A percentile compares a stretch with the other conserved stretches of the same genome.
These are phyloP conservation scores for Apiospora arundinis DNA, from an alignment of 2,329 filamentous ascomycete species.

Conservation along the genomic window DNA sequence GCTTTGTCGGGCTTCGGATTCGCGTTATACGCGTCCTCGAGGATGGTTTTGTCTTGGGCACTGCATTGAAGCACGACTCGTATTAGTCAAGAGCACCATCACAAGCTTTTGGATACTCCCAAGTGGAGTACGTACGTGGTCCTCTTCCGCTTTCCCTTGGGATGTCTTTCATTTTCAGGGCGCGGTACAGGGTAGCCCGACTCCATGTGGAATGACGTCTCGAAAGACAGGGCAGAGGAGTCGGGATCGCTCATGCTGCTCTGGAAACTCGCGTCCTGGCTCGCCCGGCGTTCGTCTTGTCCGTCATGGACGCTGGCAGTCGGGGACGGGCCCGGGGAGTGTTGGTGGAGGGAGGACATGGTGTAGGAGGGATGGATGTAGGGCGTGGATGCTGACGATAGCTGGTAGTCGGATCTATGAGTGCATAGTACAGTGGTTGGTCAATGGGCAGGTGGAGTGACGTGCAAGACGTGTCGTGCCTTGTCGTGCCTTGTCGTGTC, in stretches of 20 bases:
- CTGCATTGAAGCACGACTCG: constrained; percentile 49
- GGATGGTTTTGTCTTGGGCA: constrained; percentile 85
- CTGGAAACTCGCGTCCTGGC: constrained; percentile 35
- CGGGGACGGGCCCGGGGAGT: constrained; percentile 24
- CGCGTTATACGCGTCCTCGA: constrained; percentile 82
- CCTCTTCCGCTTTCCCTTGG: constrained; percentile 67
- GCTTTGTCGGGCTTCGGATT: constrained; percentile 94
- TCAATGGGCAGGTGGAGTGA: not conserved
- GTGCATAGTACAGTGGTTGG: constrained; percentile 9
- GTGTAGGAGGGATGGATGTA: not conserved
- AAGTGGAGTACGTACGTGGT: constrained; percentile 60
- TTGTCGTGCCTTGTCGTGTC: not conserved
- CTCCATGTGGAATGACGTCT: constrained; percentile 42
- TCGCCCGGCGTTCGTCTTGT: constrained; percentile 1
- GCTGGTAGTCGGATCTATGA: not conserved
- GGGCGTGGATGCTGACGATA: constrained; percentile 1
- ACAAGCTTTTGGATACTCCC: not conserved
- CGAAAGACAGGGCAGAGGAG: constrained; percentile 40
- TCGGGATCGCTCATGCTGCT: constrained; percentile 36
- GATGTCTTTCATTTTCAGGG: constrained; percentile 50
- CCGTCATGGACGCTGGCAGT: constrained; percentile 18
- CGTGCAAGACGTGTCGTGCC: constrained; percentile 12
- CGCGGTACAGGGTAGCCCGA: constrained; percentile 37
- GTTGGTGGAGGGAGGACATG: constrained; percentile 24
- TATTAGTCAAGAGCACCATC: constrained; percentile 15